Percentiles rank a stretch among this genome's conserved stretches.
These are phyloP conservation scores for Murraya paniculata DNA, from an alignment of 345 rosid genomes.

Conservation along the genomic window DNA sequence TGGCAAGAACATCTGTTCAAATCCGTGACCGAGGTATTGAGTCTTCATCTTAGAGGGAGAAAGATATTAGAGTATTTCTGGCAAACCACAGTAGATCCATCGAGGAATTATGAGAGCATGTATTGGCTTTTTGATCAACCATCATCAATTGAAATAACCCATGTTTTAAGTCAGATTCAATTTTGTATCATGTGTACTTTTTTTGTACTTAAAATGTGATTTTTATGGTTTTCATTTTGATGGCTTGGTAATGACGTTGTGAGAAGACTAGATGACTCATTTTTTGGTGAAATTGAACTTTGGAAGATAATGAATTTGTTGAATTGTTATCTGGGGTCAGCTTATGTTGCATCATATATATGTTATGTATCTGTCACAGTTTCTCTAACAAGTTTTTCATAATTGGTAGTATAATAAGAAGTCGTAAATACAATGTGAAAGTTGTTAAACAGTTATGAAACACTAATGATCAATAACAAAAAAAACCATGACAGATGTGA, in stretches of 20 bases:
- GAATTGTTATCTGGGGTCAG: not conserved
- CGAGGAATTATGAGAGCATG: not conserved
- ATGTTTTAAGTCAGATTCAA: too few species aligned
- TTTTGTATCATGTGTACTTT: not conserved
- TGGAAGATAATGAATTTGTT: not conserved
- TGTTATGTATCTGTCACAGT: too few species aligned
- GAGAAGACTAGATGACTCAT: not conserved
- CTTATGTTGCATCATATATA: too few species aligned
- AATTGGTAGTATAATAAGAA: too few species aligned
- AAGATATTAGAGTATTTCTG: not conserved
- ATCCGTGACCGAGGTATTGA: constrained; percentile 42
- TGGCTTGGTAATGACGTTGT: not conserved
- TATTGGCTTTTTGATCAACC: not conserved
- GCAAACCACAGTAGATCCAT: not conserved
- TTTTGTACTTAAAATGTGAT: not conserved
- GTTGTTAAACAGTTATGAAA: too few species aligned
- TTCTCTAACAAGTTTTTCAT: too few species aligned
- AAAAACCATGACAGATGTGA: too few species aligned
- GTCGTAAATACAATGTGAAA: too few species aligned
- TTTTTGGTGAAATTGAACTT: not conserved
- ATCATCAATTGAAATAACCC: not conserved
- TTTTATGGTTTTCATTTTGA: not conserved
- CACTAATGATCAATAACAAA: too few species aligned
- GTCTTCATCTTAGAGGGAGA: constrained; percentile 23
- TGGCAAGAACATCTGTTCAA: constrained; percentile 63